phyloP scores from a whole-genome alignment of 2,329 filamentous ascomycete genomes.

The Sphaerulina vaccinii region DNA sequence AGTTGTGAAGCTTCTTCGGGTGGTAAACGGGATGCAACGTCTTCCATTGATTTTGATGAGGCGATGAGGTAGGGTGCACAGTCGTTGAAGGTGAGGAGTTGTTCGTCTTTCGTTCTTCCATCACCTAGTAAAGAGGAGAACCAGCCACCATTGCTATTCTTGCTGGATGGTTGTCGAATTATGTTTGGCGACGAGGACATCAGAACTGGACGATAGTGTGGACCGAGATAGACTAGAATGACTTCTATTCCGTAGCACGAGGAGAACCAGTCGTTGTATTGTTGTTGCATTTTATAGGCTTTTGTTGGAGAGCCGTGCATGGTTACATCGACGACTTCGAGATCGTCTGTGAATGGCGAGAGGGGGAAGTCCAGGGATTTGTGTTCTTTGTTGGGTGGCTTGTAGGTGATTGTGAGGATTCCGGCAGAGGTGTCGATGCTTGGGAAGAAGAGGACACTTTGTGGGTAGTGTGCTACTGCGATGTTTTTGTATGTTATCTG shows the following conservation, averaged over 20 bases:
- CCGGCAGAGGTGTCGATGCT: conserved; percentile 36
- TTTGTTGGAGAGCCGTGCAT: conserved; percentile 46
- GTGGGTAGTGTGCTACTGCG: conserved; percentile 41
- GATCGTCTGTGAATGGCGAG: conserved; percentile 37
- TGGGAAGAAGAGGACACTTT: conserved; percentile 45
- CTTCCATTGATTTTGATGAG: conserved; percentile 66
- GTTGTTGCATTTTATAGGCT: conserved; percentile 44
- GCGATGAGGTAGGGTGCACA: conserved; percentile 72
- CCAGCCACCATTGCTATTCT: conserved; percentile 31
- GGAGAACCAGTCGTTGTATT: conserved; percentile 47
- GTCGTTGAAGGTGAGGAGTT: conserved; percentile 65
- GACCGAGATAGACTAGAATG: conserved; percentile 45
- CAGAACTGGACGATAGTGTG: conserved; percentile 42
- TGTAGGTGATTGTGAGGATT: conserved; percentile 42
- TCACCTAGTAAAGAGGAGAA: conserved; percentile 30
- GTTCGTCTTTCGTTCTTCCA: conserved; percentile 29
- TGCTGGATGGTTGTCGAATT: conserved; percentile 7
- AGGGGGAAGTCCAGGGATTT: conserved; percentile 43
- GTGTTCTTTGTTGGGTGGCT: conserved; percentile 34
- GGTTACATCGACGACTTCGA: conserved; percentile 41
- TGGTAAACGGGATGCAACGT: conserved; percentile 54
- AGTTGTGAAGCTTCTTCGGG: conserved; percentile 27
- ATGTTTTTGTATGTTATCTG: conserved; percentile 41
- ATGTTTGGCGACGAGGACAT: conserved; percentile 33
- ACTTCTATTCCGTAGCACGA: conserved; percentile 46